Base-by-base conservation (phyloP, 805 yeast species). In the Candida sithepensis region DNA sequence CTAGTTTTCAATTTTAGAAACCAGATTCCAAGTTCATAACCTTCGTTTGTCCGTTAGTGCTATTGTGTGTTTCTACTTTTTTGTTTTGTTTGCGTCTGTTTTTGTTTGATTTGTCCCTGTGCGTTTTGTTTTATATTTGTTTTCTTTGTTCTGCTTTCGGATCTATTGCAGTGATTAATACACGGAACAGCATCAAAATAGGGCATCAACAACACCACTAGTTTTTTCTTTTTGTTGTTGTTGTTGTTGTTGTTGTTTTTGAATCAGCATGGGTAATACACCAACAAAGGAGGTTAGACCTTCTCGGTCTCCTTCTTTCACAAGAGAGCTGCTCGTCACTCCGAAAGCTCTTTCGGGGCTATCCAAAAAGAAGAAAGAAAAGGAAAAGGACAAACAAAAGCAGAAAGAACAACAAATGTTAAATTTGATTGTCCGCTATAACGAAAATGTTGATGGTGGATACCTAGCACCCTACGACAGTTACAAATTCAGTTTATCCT, bases 401-500 rank as follows among this genome's bases (percentile, higher is more conserved):
- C 63, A 64, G 43, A 75, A 75, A 46, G 86, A 82, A 51, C 65
- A 67, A 16, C 88, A 82, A 56, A 78, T 78, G 45, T 56, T 68
- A 51, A 75, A 81, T 21, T 68, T 86, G 45, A 69, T 86, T 20
- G 88, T 86, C 2, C 71, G 75, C 51, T 77, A 66, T 57, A 72
- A 72, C 36, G 96, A 88, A 59, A 79, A 72, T 52, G 96, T 92
- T 14, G 98, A 94, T 67, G 99, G 99, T 18, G 99, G 99, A 2
- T 90, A 71, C 61, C 68, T 92, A 53, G 96, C 96, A 1, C 97
- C 98, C 0, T 88, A 79, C 66, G 97, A 97, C 2, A 86, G 87
- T 28, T 92, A 92, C 66, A 79, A 82, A 53, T 82, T 85, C 41
- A 84, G 82, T 56, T 64, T 85, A 46, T 96, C 88, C 63, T 92